Base-by-base conservation (phyloP, 2,329 filamentous ascomycete genomes). In the Exophiala calicioides region DNA sequence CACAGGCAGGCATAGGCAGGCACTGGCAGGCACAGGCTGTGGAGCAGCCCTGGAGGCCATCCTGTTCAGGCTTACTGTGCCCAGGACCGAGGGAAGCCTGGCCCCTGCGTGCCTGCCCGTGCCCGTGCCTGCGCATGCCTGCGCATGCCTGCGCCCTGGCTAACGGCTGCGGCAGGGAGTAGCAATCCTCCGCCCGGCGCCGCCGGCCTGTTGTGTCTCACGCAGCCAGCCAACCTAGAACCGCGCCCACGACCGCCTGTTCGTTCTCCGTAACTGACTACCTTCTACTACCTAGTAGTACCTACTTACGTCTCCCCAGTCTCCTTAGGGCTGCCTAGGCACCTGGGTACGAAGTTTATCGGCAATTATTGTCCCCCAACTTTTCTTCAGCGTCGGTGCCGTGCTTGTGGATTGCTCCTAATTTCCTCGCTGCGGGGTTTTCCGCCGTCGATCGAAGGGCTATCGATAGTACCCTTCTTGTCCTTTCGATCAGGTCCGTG, bases 351-450 rank as follows among this genome's bases (percentile, higher is more conserved):
- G n/a, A n/a, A n/a, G n/a, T n/a, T n/a, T n/a, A n/a, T n/a, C n/a
- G n/a, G n/a, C n/a, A n/a, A n/a, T n/a, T n/a, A n/a, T n/a, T n/a
- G n/a, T n/a, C n/a, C 41, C 40, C 44, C 39, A 48, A 41, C 39
- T 44, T 45, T 39, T 45, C 21, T n/a, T n/a, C n/a, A n/a, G n/a
- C 27, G 5, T 38, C 23, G 13, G 15, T 46, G 29, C 23, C 20
- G 19, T 29, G 18, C 29, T 24, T 29, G 30, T 39, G 41, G 47
- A 36, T 47, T 45, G 27, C 21, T 34, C 39, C 33, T 42, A 52
- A 52, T 52, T 52, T 52, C 50, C 50, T 42, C 35, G 26, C 20
- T 32, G 49, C 47, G 49, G 49, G 34, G 34, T n/a, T 16, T 6
- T 7, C 21, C 30, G 26, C 16, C 20, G 44, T 36, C 36, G 44